phyloP scores from a whole-genome alignment of 306 rosid species.

The Pyrus bretschneideri region DNA sequence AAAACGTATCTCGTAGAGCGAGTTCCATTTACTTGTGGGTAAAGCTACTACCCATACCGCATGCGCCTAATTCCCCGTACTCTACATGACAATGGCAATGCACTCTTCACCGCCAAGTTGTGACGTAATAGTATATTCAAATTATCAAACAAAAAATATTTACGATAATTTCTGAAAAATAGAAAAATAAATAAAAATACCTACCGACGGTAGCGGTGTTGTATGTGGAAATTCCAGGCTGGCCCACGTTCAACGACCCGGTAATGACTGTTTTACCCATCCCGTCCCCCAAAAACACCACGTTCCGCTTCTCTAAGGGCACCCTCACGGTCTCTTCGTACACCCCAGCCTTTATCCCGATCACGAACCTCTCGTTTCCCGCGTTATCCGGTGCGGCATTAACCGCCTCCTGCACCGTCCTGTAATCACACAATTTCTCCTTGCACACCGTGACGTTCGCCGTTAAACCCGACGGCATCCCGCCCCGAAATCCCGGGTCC shows the following conservation, averaged over 20 bases:
- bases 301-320: conserved; percentile 51
- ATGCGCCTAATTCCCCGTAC: too few species aligned
- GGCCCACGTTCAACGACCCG: conserved; percentile 48
- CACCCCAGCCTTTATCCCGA: conserved; percentile 57
- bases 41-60: too few species aligned
- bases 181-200: background rate
- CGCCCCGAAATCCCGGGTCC: conserved; percentile 2
- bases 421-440: conserved; percentile 24
- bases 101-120: background rate
- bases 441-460: conserved; percentile 64
- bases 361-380: conserved; percentile 40
- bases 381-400: conserved; percentile 44
- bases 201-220: conserved; percentile 71
- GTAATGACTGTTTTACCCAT: conserved; percentile 75
- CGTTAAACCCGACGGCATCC: conserved; percentile 34
- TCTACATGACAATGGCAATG: too few species aligned
- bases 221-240: conserved; percentile 53
- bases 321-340: conserved; percentile 76
- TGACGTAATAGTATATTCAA: background rate
- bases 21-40: too few species aligned
- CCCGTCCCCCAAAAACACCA: conserved; percentile 76
- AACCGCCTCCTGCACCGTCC: conserved; percentile 73
- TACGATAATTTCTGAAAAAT: background rate
- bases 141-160: too few species aligned
- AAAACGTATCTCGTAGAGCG: too few species aligned